These are phyloP conservation scores for Glycine tomentella DNA, from an alignment of 306 rosid species.

Conservation along the genomic window DNA sequence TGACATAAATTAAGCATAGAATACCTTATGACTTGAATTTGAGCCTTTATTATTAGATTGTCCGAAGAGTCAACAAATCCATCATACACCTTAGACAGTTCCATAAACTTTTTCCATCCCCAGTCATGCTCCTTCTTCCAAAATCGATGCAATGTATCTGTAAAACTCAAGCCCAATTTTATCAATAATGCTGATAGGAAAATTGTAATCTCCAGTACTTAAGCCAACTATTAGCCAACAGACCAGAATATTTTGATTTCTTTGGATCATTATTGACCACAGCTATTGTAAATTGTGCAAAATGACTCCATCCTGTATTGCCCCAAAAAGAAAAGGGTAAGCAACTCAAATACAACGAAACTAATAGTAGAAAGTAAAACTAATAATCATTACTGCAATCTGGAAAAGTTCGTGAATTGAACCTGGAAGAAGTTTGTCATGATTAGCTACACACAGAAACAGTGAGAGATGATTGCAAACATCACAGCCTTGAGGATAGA, in stretches of 20 bases:
- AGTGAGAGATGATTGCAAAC: conserved; percentile 98
- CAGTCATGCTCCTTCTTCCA: conserved; percentile 99
- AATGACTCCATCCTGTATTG: conserved; percentile 92
- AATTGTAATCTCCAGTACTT: conserved; percentile 38
- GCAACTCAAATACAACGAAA: conserved; percentile 27
- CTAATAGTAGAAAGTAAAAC: conserved; percentile 26
- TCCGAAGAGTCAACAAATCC: conserved; percentile 96
- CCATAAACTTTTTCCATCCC: conserved; percentile 99
- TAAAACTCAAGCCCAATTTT: conserved; percentile 45
- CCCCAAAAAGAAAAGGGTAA: conserved; percentile 36
- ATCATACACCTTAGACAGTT: conserved; percentile 91
- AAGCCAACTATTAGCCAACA: conserved; percentile 48
- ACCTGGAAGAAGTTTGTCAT: conserved; percentile 99
- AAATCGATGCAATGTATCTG: conserved; percentile 98
- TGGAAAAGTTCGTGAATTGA: conserved; percentile 25
- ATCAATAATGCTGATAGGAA: conserved; percentile 31
- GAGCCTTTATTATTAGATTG: conserved; percentile 95
- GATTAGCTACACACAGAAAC: conserved; percentile 98
- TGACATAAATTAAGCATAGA: conserved; percentile 40
- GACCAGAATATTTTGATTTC: conserved; percentile 96
- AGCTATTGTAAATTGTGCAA: conserved; percentile 97
- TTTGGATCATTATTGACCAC: conserved; percentile 96
- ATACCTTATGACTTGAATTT: conserved; percentile 99
- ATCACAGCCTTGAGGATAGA: conserved; percentile 98
- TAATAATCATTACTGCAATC: conserved; percentile 24